These are phyloP conservation scores for Cyberlindnera saturnus DNA, from an alignment of 805 yeast genomes.

Conservation along the genomic window DNA sequence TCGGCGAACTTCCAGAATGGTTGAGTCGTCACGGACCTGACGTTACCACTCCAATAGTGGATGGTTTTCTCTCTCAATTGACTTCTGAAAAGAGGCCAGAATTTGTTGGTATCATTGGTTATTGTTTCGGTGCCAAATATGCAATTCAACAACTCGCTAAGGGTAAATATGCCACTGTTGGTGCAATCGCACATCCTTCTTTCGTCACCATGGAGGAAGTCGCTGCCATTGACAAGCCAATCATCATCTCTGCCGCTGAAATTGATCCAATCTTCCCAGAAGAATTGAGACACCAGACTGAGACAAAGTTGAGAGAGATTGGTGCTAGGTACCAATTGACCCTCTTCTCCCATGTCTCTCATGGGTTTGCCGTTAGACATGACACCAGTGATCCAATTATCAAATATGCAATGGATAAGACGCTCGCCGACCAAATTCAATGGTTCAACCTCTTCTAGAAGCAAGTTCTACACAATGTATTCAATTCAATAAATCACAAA, in stretches of 20 bases:
- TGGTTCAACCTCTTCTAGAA: slow-evolving; percentile 13
- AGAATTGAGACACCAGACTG: slow-evolving; percentile 60
- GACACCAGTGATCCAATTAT: slow-evolving; percentile 49
- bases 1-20: slow-evolving; percentile 39
- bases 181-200: slow-evolving; percentile 84
- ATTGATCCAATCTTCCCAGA: slow-evolving; percentile 54
- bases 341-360: slow-evolving; percentile 56
- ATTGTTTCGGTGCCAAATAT: slow-evolving; percentile 82
- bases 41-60: slow-evolving; percentile 42
- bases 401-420: slow-evolving; percentile 63
- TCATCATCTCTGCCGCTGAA: slow-evolving; percentile 73
- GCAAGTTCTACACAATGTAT: background rate
- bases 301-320: slow-evolving; percentile 47
- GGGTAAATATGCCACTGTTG: slow-evolving; percentile 41
- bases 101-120: slow-evolving; percentile 60
- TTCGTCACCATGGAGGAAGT: slow-evolving; percentile 62
- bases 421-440: slow-evolving; percentile 35
- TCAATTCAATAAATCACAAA: background rate
- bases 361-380: slow-evolving; percentile 81
- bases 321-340: slow-evolving; percentile 54
- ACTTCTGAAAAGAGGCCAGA: slow-evolving; percentile 30
- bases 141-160: slow-evolving; percentile 45
- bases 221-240: slow-evolving; percentile 41
- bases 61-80: slow-evolving; percentile 39
- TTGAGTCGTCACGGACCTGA: slow-evolving; percentile 42